Evolutionary conservation across 257 asterid genomes (phyloP).

Genomic region (Fraxinus cuspidata): DNA sequence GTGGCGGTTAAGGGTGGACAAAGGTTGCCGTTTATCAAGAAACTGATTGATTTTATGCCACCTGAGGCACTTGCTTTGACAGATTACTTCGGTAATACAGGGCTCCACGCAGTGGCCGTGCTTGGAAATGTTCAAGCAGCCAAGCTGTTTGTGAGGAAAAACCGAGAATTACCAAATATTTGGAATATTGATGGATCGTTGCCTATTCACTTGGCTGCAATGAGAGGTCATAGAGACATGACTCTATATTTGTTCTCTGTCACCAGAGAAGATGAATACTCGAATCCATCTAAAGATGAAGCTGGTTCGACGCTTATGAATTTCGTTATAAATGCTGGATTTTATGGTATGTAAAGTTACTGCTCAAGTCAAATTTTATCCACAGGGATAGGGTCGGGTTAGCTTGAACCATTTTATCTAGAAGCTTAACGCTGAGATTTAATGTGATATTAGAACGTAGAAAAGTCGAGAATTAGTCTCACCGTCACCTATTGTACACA

Average conservation of each 20-base stretch:
- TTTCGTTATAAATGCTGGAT: slow-evolving; percentile 25
- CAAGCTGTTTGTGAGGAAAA: slow-evolving; percentile 25
- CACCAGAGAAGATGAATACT: slow-evolving; percentile 20
- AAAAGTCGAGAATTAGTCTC: too few species aligned
- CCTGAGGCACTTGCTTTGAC: slow-evolving; percentile 28
- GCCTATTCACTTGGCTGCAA: slow-evolving; percentile 33
- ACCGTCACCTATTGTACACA: too few species aligned
- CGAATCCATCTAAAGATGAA: slow-evolving; percentile 20
- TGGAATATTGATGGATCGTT: slow-evolving; percentile 25
- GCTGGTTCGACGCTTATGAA: slow-evolving; percentile 27
- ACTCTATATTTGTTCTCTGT: slow-evolving; percentile 26
- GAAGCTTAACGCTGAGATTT: too few species aligned
- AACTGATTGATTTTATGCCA: slow-evolving; percentile 26
- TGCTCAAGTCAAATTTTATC: not conserved
- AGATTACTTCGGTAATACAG: slow-evolving; percentile 33
- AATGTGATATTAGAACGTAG: too few species aligned
- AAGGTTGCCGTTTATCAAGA: slow-evolving; percentile 24
- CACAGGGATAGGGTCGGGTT: not conserved
- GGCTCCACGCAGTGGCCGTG: slow-evolving; percentile 34
- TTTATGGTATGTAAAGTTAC: slow-evolving; percentile 10
- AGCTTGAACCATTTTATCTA: not conserved
- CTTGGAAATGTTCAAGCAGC: slow-evolving; percentile 29
- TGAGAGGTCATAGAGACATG: slow-evolving; percentile 32
- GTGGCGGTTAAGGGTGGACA: slow-evolving; percentile 33
- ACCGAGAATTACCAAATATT: slow-evolving; percentile 21